These are phyloP conservation scores for Anaeromyces robustus DNA, from an alignment of 192 early-diverging fungal genomes.

Conservation along the genomic window DNA sequence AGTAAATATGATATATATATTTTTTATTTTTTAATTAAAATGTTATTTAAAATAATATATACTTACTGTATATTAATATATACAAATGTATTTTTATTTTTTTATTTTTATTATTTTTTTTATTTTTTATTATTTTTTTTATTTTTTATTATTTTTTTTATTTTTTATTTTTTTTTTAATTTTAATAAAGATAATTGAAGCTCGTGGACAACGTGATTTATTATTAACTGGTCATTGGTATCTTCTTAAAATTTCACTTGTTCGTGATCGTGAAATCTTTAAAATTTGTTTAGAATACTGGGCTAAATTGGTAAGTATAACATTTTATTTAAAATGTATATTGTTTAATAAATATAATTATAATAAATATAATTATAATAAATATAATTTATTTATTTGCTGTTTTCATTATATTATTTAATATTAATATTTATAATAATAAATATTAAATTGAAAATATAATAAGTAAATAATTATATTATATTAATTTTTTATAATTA, in stretches of 20 bases:
- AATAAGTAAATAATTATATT: no score
- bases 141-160: no score
- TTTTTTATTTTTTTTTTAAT: background rate
- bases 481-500: no score
- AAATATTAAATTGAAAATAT: background rate
- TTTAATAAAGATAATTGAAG: background rate
- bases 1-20: conserved; percentile 26
- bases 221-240: conserved; percentile 65
- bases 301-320: conserved; percentile 58
- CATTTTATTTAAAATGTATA: background rate
- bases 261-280: conserved; percentile 93
- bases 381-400: no score
- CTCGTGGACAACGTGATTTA: conserved; percentile 2
- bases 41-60: no score
- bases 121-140: no score
- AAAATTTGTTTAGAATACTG: conserved; percentile 98
- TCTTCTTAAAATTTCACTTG: conserved; percentile 74
- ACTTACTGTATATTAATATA: no score
- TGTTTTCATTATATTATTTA: no score
- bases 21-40: no score
- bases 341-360: background rate
- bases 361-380: no score
- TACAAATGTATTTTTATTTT: no score
- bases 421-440: background rate
- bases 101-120: no score